Evolutionary conservation across 106 monocot species (phyloP).

Genomic region (Xerophyta viscosa): DNA sequence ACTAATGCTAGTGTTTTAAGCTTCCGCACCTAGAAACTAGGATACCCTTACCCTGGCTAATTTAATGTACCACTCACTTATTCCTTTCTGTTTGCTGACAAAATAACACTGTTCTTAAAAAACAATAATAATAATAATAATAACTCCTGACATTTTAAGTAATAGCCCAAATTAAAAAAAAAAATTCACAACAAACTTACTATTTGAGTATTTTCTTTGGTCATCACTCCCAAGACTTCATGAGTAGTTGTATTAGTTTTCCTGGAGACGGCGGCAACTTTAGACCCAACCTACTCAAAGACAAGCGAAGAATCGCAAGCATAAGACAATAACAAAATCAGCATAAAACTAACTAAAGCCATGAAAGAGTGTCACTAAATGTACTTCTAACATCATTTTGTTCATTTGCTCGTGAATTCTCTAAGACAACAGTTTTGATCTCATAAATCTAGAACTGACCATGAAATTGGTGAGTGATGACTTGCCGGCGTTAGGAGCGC

Average conservation of each 20-base stretch:
- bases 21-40: too few relatives aligned
- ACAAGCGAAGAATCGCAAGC: slow-evolving; percentile 6
- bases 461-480: slow-evolving; percentile 81
- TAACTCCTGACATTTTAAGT: not conserved
- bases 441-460: slow-evolving; percentile 23
- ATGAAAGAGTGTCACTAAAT: too few relatives aligned
- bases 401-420: too few relatives aligned
- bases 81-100: too few relatives aligned
- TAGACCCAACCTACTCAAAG: slow-evolving; percentile 57
- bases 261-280: slow-evolving; percentile 90
- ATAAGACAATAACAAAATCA: slow-evolving; percentile 2
- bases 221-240: slow-evolving; percentile 86
- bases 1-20: too few relatives aligned
- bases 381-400: too few relatives aligned
- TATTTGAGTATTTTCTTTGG: slow-evolving; percentile 88
- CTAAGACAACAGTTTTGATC: not conserved
- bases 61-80: too few relatives aligned
- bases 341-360: not conserved
- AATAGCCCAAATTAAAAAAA: not conserved
- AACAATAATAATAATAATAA: too few relatives aligned
- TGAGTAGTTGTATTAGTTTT: slow-evolving; percentile 98
- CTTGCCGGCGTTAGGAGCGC: slow-evolving; percentile 96
- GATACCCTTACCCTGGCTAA: too few relatives aligned
- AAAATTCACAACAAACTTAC: slow-evolving; percentile 30
- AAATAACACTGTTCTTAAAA: too few relatives aligned